Evolutionary conservation across 129 eudicot species (phyloP).

Genomic region (Chrysanthemum seticuspe): DNA sequence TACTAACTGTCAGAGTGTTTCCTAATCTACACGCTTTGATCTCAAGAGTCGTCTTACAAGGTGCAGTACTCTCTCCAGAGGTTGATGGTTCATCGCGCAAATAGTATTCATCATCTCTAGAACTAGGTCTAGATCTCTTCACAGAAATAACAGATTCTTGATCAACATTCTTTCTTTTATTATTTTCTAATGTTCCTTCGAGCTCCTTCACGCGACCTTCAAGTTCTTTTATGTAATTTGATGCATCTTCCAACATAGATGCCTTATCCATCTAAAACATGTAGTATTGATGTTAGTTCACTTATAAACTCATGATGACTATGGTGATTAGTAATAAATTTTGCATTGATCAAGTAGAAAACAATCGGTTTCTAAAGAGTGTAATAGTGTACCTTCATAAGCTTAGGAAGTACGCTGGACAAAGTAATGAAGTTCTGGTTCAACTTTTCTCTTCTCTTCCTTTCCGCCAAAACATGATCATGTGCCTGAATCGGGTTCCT

Average conservation of each 20-base stretch:
- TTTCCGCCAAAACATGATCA: no score
- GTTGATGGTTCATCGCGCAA: slow-evolving; percentile 19
- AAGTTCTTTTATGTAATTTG: slow-evolving; percentile 47
- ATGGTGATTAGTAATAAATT: no score
- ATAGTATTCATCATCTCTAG: slow-evolving; percentile 17
- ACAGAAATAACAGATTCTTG: slow-evolving; percentile 32
- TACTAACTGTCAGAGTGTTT: slow-evolving; percentile 37
- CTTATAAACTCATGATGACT: background rate
- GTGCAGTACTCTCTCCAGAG: background rate
- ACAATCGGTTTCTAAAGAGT: no score
- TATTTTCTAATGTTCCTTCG: slow-evolving; percentile 25
- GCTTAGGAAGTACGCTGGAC: no score
- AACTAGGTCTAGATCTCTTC: slow-evolving; percentile 18
- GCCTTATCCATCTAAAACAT: slow-evolving; percentile 55
- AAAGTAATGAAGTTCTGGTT: no score
- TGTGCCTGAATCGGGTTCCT: no score
- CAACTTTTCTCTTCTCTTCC: no score
- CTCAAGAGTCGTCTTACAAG: slow-evolving; percentile 10
- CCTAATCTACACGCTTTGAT: slow-evolving; percentile 38
- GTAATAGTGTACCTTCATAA: no score
- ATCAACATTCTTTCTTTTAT: slow-evolving; percentile 14
- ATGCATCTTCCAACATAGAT: slow-evolving; percentile 50
- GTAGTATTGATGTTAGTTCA: background rate
- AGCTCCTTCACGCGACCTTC: slow-evolving; percentile 40
- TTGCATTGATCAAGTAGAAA: no score